Base-by-base conservation (phyloP, 176 grass and related monocot species). In the Coix lacrymajobi region DNA sequence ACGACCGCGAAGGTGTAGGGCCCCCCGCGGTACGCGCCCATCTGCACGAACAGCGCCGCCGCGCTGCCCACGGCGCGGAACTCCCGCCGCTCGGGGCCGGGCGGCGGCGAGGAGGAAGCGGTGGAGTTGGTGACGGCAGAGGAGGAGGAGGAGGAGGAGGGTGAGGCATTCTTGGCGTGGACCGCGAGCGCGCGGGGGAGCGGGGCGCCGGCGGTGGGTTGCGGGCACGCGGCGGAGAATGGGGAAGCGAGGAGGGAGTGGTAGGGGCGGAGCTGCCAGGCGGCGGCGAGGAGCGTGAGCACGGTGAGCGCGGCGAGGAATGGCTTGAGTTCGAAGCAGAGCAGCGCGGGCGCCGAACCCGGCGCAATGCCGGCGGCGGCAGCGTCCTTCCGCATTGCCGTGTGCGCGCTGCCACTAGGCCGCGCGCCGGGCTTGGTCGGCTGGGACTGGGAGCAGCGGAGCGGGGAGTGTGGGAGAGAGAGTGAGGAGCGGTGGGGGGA, bases 21-120 rank as follows among this genome's bases (percentile, higher is more conserved):
- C 3, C 94, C 94, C 29, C 94, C 94, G 4, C 94, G 92, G 78
- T 97, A 94, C 2, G 94, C 92, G 8, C 92, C 92, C 88, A 97
- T 94, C 81, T 94, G 92, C 31, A 97, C 94, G 68, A 97, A 97
- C 61, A 97, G 90, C 81, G 94, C 90, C 25, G 92, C 94, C 0
- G 92, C 94, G 81, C 86, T 94, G 20, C 94, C 94, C 43, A 90
- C 91, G 3, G 86, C 72, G 39, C 71, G 88, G 89, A 97, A 97
- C 62, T 85, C 87, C 43, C 94, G 88, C 39, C 76, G 66, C 62
- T 90, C 84, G 4, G 92, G 85, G 61, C 91, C 87, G 0, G 56
- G 37, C 3, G 75, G 37, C 26, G 20, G 69, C 62, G 69, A 51
- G 17, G 75, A 64, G n/a, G 76, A 28, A 14, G 69, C 62, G 4